phyloP scores from a whole-genome alignment of 2,329 filamentous ascomycete species.

The Fusarium temperatum region DNA sequence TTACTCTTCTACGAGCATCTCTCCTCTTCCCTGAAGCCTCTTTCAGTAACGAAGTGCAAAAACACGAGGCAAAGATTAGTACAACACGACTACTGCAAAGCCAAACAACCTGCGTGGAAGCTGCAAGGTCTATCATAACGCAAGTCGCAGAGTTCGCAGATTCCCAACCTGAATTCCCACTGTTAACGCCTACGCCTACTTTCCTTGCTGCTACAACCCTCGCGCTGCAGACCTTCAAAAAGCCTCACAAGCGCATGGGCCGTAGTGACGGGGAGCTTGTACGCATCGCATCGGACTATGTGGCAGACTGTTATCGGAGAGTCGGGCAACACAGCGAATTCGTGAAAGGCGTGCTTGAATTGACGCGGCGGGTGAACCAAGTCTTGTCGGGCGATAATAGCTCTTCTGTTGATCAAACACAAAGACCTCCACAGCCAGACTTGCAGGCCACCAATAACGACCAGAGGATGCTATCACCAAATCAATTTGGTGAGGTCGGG shows the following conservation, averaged over 20 bases:
- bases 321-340: conserved; percentile 29
- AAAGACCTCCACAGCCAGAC: conserved; percentile 1
- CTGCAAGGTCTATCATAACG: conserved; percentile 31
- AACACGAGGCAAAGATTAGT: conserved; percentile 25
- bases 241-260: conserved; percentile 37
- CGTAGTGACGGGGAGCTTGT: conserved; percentile 36
- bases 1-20: conserved; percentile 30
- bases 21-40: conserved; percentile 32
- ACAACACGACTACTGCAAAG: conserved; percentile 24
- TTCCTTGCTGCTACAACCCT: conserved; percentile 31
- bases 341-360: conserved; percentile 18
- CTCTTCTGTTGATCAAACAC: conserved; percentile 5
- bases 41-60: conserved; percentile 21
- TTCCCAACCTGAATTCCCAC: conserved; percentile 13
- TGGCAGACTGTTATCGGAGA: conserved; percentile 21
- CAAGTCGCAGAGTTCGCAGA: conserved; percentile 35
- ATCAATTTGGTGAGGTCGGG: neutral
- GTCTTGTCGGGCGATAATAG: conserved; percentile 21
- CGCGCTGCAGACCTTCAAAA: conserved; percentile 33
- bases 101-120: conserved; percentile 32
- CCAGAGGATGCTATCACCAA: conserved; percentile 10
- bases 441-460: neutral
- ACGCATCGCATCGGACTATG: conserved; percentile 20
- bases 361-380: conserved; percentile 26
- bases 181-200: conserved; percentile 25